Conservation (phyloP, 495 filamentous ascomycete genomes). For the Lophiotrema nucula region DNA sequence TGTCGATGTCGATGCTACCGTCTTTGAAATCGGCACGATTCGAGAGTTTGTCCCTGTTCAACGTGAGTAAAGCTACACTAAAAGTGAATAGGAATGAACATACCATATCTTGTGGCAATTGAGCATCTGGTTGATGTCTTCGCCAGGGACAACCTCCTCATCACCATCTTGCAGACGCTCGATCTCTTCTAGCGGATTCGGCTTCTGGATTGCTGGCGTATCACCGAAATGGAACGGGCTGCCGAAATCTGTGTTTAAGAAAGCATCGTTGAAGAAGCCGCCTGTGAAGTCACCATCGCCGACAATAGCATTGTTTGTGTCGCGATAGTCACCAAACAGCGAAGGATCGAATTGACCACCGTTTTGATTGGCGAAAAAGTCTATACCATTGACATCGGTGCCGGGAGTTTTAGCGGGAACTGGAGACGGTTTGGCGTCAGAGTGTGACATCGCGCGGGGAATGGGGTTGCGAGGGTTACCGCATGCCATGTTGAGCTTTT, state of each 20-base stretch:
- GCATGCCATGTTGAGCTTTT: slow-evolving; percentile 69
- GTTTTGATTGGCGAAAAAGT: slow-evolving; percentile 81
- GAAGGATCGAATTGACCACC: slow-evolving; percentile 87
- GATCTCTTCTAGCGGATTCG: slow-evolving; percentile 70
- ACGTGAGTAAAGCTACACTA: slow-evolving; percentile 6
- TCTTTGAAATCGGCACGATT: slow-evolving; percentile 79
- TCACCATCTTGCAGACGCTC: slow-evolving; percentile 68
- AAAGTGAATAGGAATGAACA: slow-evolving; percentile 35
- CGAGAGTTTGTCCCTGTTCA: slow-evolving; percentile 82
- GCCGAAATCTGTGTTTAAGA: slow-evolving; percentile 70
- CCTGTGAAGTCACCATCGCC: slow-evolving; percentile 61
- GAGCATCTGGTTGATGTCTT: slow-evolving; percentile 65
- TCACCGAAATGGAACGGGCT: slow-evolving; percentile 70
- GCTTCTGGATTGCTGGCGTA: slow-evolving; percentile 54
- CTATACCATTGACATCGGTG: slow-evolving; percentile 51
- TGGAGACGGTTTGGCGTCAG: slow-evolving; percentile 37
- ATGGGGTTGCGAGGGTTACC: slow-evolving; percentile 69
- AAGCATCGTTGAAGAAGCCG: slow-evolving; percentile 86
- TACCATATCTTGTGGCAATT: slow-evolving; percentile 94
- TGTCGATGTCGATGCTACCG: slow-evolving; percentile 89
- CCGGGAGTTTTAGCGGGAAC: slow-evolving; percentile 36
- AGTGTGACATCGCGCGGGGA: slow-evolving; percentile 46
- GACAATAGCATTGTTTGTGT: slow-evolving; percentile 75
- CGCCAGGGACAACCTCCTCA: slow-evolving; percentile 61
- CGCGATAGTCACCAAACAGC: slow-evolving; percentile 90